Conservation (phyloP, 1,284 basidiomycete species). For the Tetrapyrgos nigripes region DNA sequence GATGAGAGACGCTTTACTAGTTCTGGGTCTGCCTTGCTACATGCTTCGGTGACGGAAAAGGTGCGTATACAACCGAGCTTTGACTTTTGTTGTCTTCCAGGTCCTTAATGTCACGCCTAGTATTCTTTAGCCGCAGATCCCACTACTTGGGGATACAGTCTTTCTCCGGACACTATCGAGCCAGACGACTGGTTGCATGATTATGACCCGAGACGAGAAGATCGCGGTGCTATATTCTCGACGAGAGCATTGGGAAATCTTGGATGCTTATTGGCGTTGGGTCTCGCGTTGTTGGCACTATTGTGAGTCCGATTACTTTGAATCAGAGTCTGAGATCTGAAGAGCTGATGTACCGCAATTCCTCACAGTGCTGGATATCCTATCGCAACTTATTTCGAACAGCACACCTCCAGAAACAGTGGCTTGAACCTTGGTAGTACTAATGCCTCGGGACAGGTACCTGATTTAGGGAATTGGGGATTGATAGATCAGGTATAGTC, state of each 20-base stretch:
- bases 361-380: constrained; percentile 57
- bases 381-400: constrained; percentile 54
- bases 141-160: not conserved
- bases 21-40: not conserved
- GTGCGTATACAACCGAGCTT: not conserved
- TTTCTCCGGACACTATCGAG: not conserved
- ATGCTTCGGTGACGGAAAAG: not conserved
- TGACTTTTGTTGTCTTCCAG: not conserved
- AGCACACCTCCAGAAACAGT: constrained; percentile 38
- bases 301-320: constrained; percentile 53
- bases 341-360: constrained; percentile 2
- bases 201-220: not conserved
- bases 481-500: constrained; percentile 56
- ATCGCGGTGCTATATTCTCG: constrained; percentile 44
- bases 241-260: constrained; percentile 75
- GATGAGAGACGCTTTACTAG: not conserved
- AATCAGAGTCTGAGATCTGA: not conserved
- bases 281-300: constrained; percentile 65
- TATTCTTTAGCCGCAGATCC: not conserved
- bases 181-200: constrained; percentile 7
- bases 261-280: constrained; percentile 74
- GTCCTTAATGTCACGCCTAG: not conserved
- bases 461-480: constrained; percentile 51
- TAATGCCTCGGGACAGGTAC: constrained; percentile 53
- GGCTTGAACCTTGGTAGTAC: constrained; percentile 77